These are phyloP conservation scores for Linanthus parryae DNA, from an alignment of 148 eudicot species.

Conservation along the genomic window DNA sequence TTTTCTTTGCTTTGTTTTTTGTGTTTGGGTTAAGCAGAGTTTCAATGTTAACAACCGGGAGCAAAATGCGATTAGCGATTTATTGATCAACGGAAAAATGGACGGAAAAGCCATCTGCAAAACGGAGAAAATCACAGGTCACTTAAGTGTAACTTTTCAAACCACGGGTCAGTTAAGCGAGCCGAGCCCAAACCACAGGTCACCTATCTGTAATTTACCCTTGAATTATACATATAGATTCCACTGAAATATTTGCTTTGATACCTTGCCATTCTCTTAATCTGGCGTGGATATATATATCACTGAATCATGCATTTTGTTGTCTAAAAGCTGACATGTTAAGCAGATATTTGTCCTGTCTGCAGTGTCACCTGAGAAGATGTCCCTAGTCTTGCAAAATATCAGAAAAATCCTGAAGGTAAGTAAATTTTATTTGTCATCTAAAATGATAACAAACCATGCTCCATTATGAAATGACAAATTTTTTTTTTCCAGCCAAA, in stretches of 20 bases:
- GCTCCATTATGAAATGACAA: constrained; percentile 5
- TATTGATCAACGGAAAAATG: too few species aligned
- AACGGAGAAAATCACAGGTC: background rate
- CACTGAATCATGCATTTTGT: background rate
- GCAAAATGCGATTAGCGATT: too few species aligned
- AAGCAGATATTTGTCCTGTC: constrained; percentile 96
- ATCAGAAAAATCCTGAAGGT: constrained; percentile 79
- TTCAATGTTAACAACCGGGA: too few species aligned
- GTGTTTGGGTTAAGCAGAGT: too few species aligned
- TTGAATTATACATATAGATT: too few species aligned
- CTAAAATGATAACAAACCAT: too few species aligned
- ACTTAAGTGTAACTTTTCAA: too few species aligned
- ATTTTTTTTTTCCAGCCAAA: constrained; percentile 61
- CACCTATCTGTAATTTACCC: too few species aligned
- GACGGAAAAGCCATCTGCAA: background rate
- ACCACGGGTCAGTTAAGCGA: too few species aligned
- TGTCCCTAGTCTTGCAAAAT: constrained; percentile 70
- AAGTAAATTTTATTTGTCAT: constrained; percentile 11
- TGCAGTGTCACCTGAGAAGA: constrained; percentile 98
- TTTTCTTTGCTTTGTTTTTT: too few species aligned
- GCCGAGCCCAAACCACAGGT: background rate
- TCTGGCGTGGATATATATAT: too few species aligned
- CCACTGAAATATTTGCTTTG: background rate
- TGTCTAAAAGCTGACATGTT: constrained; percentile 55
- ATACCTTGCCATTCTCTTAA: too few species aligned